phyloP scores from a whole-genome alignment of 2,329 filamentous ascomycete species.

The Pestalotiopsis sp. region DNA sequence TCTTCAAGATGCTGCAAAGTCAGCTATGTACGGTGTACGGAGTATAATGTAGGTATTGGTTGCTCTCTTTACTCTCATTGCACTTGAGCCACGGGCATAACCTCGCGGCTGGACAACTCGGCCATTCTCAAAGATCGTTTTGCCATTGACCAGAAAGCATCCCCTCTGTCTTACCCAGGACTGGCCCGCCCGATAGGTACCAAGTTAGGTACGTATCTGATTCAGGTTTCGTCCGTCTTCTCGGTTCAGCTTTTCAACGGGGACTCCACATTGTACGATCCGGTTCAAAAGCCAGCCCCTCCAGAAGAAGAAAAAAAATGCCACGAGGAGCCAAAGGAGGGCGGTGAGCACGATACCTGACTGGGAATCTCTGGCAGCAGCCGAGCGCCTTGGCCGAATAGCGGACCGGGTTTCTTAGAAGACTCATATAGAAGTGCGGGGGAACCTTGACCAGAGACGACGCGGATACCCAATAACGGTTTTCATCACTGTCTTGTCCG shows the following conservation, averaged over 20 bases:
- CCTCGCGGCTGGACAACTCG: background rate
- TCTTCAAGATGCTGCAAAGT: background rate
- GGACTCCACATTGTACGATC: slow-evolving; percentile 9
- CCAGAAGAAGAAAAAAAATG: background rate
- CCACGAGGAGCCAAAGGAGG: background rate
- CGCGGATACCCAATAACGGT: background rate
- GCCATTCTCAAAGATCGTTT: background rate
- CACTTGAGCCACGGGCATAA: background rate
- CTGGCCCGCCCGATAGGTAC: background rate
- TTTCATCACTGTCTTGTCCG: background rate
- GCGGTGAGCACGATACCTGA: slow-evolving; percentile 8
- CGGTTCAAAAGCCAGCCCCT: slow-evolving; percentile 10
- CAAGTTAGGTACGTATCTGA: background rate
- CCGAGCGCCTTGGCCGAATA: slow-evolving; percentile 20
- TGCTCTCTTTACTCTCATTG: background rate
- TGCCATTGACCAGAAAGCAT: background rate
- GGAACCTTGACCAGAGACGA: background rate
- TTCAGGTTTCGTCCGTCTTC: background rate
- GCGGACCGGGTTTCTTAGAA: slow-evolving; percentile 16
- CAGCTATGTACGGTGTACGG: background rate
- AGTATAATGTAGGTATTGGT: background rate
- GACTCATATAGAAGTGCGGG: slow-evolving; percentile 8
- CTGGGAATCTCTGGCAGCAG: slow-evolving; percentile 16
- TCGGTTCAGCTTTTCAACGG: slow-evolving; percentile 2
- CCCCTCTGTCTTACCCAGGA: background rate